A percentile compares a stretch with the other conserved stretches of the same genome.
Evolutionary conservation across 306 rosid genomes (phyloP).

Genomic region (Quillaja saponaria): DNA sequence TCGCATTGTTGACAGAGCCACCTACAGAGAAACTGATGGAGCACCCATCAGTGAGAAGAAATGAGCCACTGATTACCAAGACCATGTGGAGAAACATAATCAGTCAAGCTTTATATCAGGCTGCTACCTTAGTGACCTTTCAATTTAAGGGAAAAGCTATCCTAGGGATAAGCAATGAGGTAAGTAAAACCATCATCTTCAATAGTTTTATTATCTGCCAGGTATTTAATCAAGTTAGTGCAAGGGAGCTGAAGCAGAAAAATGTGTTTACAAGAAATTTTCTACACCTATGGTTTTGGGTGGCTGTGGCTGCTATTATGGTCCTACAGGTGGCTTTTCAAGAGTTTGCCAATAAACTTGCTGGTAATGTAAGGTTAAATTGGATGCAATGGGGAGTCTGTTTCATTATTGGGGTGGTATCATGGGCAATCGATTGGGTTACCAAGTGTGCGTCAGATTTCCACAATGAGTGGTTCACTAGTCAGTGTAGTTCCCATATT

Average conservation of each 20-base stretch:
- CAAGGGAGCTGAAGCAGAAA: conserved; percentile 18
- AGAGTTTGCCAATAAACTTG: conserved; percentile 4
- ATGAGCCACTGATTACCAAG: conserved; percentile 25
- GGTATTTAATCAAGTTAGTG: conserved; percentile 21
- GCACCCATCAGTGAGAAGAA: not conserved
- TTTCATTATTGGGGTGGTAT: not conserved
- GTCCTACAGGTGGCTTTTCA: not conserved
- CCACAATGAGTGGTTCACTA: not conserved
- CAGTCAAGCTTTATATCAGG: conserved; percentile 23
- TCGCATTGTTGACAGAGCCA: conserved; percentile 25
- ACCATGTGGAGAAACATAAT: conserved; percentile 26
- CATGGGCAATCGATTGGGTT: conserved; percentile 4
- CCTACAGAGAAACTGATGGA: conserved; percentile 17
- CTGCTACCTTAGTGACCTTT: not conserved
- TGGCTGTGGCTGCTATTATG: conserved; percentile 9
- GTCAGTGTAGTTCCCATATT: not conserved
- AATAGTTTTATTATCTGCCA: conserved; percentile 32
- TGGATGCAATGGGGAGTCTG: conserved; percentile 20
- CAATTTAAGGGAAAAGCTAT: conserved; percentile 20
- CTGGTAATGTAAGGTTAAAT: conserved; percentile 6
- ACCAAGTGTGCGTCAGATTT: not conserved
- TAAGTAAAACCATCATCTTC: conserved; percentile 10
- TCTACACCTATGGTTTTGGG: conserved; percentile 13
- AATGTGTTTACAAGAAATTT: not conserved
- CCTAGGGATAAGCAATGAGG: conserved; percentile 1